Conservation (phyloP, 2,329 filamentous ascomycete species). For the Aspergillus quadricinctus region DNA sequence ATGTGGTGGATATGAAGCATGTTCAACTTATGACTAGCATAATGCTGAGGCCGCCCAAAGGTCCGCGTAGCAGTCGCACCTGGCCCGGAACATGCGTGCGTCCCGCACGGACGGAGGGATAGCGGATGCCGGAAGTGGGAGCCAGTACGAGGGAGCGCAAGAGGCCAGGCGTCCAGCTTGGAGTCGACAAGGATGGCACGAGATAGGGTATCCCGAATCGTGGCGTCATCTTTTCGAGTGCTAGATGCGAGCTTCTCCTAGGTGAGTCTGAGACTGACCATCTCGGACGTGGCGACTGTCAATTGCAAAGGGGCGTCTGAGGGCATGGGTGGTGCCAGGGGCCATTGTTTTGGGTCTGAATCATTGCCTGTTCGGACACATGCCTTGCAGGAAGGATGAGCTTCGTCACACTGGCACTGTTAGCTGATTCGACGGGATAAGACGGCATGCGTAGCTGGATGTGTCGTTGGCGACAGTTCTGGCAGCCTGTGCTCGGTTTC, state of each 20-base stretch:
- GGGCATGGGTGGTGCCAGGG: conserved; percentile 11
- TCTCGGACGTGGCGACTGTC: conserved; percentile 15
- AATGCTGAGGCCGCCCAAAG: conserved; percentile 22
- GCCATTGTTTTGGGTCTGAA: conserved; percentile 22
- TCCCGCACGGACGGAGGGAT: conserved; percentile 24
- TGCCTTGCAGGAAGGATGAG: conserved; percentile 25
- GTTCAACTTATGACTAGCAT: too few species aligned
- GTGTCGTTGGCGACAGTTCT: conserved; percentile 25
- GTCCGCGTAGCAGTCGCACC: conserved; percentile 29
- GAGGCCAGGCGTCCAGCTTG: conserved; percentile 21
- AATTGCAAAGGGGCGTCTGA: conserved; percentile 18
- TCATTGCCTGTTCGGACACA: conserved; percentile 22
- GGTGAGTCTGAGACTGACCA: conserved; percentile 20
- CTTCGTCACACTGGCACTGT: conserved; percentile 25
- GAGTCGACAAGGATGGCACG: conserved; percentile 19
- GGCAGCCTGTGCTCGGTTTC: conserved; percentile 25
- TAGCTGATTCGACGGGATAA: neutral
- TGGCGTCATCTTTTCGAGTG: neutral
- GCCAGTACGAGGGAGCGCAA: conserved; percentile 21
- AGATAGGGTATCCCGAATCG: conserved; percentile 13
- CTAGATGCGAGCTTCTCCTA: conserved; percentile 16
- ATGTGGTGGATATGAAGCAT: too few species aligned
- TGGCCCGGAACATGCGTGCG: conserved; percentile 20
- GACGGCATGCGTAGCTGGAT: conserved; percentile 22
- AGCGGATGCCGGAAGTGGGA: conserved; percentile 15